These are phyloP conservation scores for Colletotrichum somersetense DNA, from an alignment of 2,329 filamentous ascomycete genomes.

Conservation along the genomic window DNA sequence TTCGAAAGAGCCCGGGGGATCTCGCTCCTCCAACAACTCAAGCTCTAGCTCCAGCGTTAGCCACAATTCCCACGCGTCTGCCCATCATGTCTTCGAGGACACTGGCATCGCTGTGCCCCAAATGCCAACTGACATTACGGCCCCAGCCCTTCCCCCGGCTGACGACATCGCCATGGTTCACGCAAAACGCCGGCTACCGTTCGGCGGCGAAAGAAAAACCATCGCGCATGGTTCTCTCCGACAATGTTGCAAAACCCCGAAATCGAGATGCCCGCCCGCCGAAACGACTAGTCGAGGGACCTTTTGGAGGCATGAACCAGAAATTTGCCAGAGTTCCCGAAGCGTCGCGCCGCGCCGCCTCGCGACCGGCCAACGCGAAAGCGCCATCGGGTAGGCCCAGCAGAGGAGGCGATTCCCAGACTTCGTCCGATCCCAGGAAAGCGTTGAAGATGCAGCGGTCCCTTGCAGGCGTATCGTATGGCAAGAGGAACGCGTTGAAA, in stretches of 20 bases:
- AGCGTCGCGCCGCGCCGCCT: slow-evolving; percentile 11
- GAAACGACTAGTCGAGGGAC: slow-evolving; percentile 58
- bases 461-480: slow-evolving; percentile 82
- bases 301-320: slow-evolving; percentile 69
- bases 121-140: slow-evolving; percentile 36
- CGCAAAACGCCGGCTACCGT: slow-evolving; percentile 53
- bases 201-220: slow-evolving; percentile 54
- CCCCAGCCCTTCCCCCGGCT: slow-evolving; percentile 29
- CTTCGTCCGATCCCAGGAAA: slow-evolving; percentile 60
- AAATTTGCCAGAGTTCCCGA: slow-evolving; percentile 58
- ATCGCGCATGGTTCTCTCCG: slow-evolving; percentile 70
- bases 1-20: slow-evolving; percentile 18
- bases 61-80: slow-evolving; percentile 8
- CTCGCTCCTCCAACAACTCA: slow-evolving; percentile 18
- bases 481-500: slow-evolving; percentile 67
- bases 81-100: slow-evolving; percentile 40
- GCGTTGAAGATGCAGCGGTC: slow-evolving; percentile 94
- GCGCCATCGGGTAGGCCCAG: slow-evolving; percentile 45
- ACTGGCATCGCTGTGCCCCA: slow-evolving; percentile 39
- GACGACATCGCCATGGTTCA: slow-evolving; percentile 49
- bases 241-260: slow-evolving; percentile 60
- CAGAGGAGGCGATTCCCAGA: slow-evolving; percentile 47
- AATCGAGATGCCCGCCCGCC: slow-evolving; percentile 53
- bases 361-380: slow-evolving; percentile 45
- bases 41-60: neutral